Base-by-base conservation (phyloP, 2,329 filamentous ascomycete genomes). In the Dactylellina parvicollis region DNA sequence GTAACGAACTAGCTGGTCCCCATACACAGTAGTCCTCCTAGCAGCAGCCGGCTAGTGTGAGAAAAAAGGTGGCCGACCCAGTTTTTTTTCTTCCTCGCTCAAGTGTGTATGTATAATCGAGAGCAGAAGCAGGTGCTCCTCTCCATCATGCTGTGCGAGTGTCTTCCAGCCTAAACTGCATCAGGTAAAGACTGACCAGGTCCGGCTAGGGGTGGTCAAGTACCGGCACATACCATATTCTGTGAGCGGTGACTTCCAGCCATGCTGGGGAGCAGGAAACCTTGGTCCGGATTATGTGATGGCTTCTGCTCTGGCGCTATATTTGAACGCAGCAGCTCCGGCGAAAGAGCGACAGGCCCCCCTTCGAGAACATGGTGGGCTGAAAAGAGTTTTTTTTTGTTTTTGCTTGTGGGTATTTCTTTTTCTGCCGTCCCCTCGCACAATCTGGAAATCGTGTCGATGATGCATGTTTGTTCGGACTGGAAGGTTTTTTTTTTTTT, bases 281-380 rank as follows among this genome's bases (percentile, higher is more conserved):
- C 66, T 71, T 71, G 65, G 66, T 61, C 66, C 66, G 57, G 66
- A 71, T 71, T 71, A 71, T 71, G 66, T 71, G 66, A 71, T 71
- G 66, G 55, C 55, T 69, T 50, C 34, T 67, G 62, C 42, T 60
- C 50, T 64, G 66, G 66, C 66, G 66, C 66, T 71, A 62, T 71
- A 62, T 71, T 71, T 71, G 66, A 62, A 55, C 50, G 66, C 56
- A 56, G 40, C 49, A 56, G 40, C 49, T 71, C 59, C 52, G 66
- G 66, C 57, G 56, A 71, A 56, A 64, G 56, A 62, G 66, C 66
- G 66, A 71, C 66, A 71, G 66, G 66, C 66, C 57, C 49, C 47
- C 64, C 42, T 62, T 62, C 57, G 57, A 71, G 66, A 71, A 71
- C 65, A 64, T 64, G 66, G 66, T 71, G 66, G 66, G 66, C 66